These are phyloP conservation scores for Globisporangium paddicum DNA, from an alignment of 352 stramenopile genomes.

Conservation along the genomic window DNA sequence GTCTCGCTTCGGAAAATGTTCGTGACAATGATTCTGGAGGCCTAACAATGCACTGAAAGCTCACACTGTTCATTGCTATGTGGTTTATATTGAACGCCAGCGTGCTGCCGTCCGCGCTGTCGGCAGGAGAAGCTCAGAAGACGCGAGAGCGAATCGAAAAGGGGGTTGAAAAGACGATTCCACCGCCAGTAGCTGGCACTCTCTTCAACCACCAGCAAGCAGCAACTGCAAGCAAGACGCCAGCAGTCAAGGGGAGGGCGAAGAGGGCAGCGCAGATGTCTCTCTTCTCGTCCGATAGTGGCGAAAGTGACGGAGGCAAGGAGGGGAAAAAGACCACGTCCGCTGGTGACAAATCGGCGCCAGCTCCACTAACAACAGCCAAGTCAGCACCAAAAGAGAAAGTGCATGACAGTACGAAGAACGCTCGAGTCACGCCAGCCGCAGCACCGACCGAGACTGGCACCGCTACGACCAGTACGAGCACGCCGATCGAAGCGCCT, in stretches of 20 bases:
- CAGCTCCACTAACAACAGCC: background rate
- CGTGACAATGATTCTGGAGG: no score
- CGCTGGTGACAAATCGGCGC: background rate
- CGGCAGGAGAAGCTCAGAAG: constrained; percentile 24
- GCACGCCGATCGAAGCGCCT: background rate
- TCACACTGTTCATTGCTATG: no score
- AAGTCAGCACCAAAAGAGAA: background rate
- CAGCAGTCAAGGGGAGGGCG: background rate
- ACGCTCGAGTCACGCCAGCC: background rate
- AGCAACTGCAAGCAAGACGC: background rate
- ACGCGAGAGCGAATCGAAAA: constrained; percentile 35
- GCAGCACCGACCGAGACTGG: background rate
- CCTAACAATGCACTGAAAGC: no score
- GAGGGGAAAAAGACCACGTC: background rate
- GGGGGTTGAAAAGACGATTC: constrained; percentile 21
- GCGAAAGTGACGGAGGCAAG: background rate
- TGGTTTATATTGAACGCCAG: background rate
- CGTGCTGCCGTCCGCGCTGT: constrained; percentile 30
- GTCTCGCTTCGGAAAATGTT: background rate
- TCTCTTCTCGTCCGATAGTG: constrained; percentile 13
- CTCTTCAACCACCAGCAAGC: background rate
- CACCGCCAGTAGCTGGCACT: no score
- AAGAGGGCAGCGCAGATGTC: background rate
- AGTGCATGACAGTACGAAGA: background rate
- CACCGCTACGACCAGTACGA: background rate